Evolutionary conservation across 805 yeast species (phyloP).

Genomic region (Nakazawaea peltata): DNA sequence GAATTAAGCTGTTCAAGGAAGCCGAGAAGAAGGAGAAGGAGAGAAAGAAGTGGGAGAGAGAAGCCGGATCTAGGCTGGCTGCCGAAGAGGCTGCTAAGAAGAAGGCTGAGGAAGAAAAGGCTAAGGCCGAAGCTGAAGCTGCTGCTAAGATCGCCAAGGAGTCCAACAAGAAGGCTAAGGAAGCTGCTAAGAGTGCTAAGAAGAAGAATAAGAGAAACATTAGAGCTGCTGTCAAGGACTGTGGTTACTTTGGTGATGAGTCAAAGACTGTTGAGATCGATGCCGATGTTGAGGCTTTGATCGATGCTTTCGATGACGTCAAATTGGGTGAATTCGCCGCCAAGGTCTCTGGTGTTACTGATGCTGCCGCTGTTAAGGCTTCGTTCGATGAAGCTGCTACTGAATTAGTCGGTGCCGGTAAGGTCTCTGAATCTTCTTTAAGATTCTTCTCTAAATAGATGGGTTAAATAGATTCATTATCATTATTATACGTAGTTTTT

Average conservation of each 20-base stretch:
- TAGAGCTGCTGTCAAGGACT: slow-evolving; percentile 77
- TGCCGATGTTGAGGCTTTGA: slow-evolving; percentile 69
- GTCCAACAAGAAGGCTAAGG: slow-evolving; percentile 75
- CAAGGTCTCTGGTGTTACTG: slow-evolving; percentile 49
- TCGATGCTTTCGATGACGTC: slow-evolving; percentile 75
- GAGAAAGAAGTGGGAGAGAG: slow-evolving; percentile 93
- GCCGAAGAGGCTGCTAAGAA: slow-evolving; percentile 85
- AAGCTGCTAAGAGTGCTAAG: slow-evolving; percentile 94
- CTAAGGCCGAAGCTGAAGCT: slow-evolving; percentile 69
- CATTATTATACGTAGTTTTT: slow-evolving; percentile 1
- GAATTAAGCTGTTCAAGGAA: slow-evolving; percentile 89
- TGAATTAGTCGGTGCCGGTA: slow-evolving; percentile 45
- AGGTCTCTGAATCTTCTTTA: slow-evolving; percentile 42
- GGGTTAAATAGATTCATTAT: not conserved
- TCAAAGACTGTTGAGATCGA: slow-evolving; percentile 60
- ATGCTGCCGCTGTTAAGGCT: slow-evolving; percentile 50
- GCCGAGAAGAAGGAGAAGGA: slow-evolving; percentile 93
- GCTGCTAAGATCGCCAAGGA: slow-evolving; percentile 54
- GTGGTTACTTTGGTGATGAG: slow-evolving; percentile 77
- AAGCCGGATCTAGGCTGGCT: slow-evolving; percentile 94
- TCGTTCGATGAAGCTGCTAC: slow-evolving; percentile 47
- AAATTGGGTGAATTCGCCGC: slow-evolving; percentile 70
- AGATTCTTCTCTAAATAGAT: slow-evolving; percentile 35
- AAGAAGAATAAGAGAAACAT: slow-evolving; percentile 93
- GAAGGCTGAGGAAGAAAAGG: slow-evolving; percentile 83